Evolutionary conservation across 192 early-diverging fungal genomes (phyloP).

Genomic region (Backusella tarrabulga): DNA sequence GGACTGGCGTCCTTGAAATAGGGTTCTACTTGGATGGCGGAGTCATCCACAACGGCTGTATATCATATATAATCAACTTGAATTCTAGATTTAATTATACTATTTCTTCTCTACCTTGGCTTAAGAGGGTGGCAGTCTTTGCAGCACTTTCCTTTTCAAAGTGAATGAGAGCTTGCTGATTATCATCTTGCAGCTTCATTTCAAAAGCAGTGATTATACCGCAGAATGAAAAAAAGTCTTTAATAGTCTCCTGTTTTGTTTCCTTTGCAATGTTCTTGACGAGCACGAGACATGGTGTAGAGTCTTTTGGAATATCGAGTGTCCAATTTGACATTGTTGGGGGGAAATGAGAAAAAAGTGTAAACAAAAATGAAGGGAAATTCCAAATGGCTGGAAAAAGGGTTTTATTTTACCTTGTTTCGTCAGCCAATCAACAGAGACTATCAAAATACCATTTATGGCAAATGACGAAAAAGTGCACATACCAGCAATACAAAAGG

Average conservation of each 20-base stretch:
- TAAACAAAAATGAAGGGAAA: neutral
- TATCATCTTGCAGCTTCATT: conserved; percentile 32
- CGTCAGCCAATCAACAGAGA: neutral
- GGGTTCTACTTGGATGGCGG: conserved; percentile 48
- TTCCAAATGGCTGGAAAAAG: neutral
- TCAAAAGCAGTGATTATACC: conserved; percentile 57
- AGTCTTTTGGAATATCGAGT: conserved; percentile 35
- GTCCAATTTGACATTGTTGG: neutral
- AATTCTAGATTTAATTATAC: neutral
- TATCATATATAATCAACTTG: neutral
- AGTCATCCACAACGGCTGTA: conserved; percentile 52
- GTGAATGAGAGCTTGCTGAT: conserved; percentile 46
- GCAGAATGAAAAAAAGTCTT: conserved; percentile 60
- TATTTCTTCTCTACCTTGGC: conserved; percentile 28
- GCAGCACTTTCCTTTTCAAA: conserved; percentile 55
- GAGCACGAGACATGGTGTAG: conserved; percentile 44
- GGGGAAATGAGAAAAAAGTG: neutral
- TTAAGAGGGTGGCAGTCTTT: conserved; percentile 56
- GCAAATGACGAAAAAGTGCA: neutral
- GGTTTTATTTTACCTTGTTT: neutral
- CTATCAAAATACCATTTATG: neutral
- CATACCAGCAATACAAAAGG: too few relatives aligned
- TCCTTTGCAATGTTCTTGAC: conserved; percentile 46
- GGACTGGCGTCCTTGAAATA: conserved; percentile 28
- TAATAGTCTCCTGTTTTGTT: conserved; percentile 49